Percentiles rank a stretch among this genome's conserved stretches.
Evolutionary conservation across 225 moss, liverwort and hornwort species (phyloP).

Genomic region (Physcomitrellopsis africana): DNA sequence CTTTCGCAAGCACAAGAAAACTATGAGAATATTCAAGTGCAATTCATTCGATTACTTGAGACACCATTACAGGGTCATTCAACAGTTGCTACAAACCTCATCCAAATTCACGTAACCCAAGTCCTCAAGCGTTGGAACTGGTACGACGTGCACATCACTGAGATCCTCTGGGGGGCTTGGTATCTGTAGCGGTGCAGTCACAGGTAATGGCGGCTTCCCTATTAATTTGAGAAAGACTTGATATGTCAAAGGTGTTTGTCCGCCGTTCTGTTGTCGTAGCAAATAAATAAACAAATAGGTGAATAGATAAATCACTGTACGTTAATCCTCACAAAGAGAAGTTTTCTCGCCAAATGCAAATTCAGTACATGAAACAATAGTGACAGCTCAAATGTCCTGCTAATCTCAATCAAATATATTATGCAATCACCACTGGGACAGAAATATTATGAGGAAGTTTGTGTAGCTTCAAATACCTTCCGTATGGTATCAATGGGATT

Average conservation of each 20-base stretch:
- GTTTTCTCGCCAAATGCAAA: not conserved
- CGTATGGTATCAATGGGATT: constrained; percentile 67
- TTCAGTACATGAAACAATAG: not conserved
- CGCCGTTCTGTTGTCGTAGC: constrained; percentile 67
- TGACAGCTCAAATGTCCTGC: constrained; percentile 7
- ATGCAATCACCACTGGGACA: not conserved
- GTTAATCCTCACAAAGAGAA: not conserved
- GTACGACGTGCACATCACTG: constrained; percentile 56
- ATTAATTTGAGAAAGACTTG: constrained; percentile 71
- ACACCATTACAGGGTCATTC: not conserved
- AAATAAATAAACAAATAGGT: not conserved
- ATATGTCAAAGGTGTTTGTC: constrained; percentile 74
- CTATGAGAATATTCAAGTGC: not conserved
- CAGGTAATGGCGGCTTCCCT: constrained; percentile 72
- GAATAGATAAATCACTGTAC: not conserved
- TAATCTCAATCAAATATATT: constrained; percentile 2
- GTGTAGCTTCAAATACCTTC: constrained; percentile 33
- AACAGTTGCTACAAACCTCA: constrained; percentile 52
- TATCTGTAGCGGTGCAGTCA: constrained; percentile 58
- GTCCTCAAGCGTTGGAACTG: constrained; percentile 81
- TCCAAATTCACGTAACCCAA: constrained; percentile 77
- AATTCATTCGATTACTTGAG: not conserved
- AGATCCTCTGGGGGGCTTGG: constrained; percentile 65
- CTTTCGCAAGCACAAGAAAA: not conserved
- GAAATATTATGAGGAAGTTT: not conserved